Conservation (phyloP, 305 asterid species). For the Caryopteris hybrid region DNA sequence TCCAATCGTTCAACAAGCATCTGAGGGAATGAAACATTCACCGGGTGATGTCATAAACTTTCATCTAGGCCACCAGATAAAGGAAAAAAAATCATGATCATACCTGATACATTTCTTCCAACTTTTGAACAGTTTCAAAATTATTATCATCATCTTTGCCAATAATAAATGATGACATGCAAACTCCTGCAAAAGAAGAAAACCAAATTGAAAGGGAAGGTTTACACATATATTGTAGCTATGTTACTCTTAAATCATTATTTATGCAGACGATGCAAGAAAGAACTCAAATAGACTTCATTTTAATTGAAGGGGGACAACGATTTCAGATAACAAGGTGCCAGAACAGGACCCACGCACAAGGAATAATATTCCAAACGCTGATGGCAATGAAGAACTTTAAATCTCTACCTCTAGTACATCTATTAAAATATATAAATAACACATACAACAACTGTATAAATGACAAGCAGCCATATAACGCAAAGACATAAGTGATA, state of each 20-base stretch:
- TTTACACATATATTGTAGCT: background rate
- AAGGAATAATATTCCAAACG: background rate
- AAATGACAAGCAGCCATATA: background rate
- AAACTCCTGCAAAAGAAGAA: conserved; percentile 42
- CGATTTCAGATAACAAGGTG: background rate
- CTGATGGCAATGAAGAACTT: no score
- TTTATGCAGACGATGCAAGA: background rate
- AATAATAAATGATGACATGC: conserved; percentile 66
- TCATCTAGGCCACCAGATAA: conserved; percentile 1
- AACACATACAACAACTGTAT: background rate
- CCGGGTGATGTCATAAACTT: conserved; percentile 13
- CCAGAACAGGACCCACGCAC: background rate
- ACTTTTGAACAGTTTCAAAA: conserved; percentile 39
- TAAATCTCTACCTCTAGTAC: background rate
- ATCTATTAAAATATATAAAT: background rate
- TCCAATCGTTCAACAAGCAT: conserved; percentile 58
- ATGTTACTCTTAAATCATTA: background rate
- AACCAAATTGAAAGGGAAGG: conserved; percentile 12
- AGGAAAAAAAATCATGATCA: conserved; percentile 22
- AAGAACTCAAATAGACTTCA: background rate
- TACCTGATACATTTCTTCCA: conserved; percentile 87
- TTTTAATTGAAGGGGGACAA: background rate
- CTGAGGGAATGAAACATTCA: conserved; percentile 29
- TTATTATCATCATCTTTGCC: conserved; percentile 39
- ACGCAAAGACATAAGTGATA: background rate